These are phyloP conservation scores for Ceratocystis ficicola DNA, from an alignment of 2,329 filamentous ascomycete species.

Conservation along the genomic window DNA sequence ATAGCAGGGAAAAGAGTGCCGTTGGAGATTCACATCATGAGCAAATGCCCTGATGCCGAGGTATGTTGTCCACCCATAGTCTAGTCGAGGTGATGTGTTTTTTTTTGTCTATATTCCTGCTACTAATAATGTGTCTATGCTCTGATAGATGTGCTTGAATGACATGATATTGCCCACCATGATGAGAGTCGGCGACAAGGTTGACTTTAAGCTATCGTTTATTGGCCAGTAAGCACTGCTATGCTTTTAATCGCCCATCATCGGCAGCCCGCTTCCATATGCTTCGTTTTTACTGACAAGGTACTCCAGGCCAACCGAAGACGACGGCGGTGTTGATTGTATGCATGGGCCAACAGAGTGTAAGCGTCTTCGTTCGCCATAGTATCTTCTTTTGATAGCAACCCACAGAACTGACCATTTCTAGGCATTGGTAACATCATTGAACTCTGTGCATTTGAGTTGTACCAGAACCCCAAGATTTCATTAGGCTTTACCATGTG, in stretches of 20 bases:
- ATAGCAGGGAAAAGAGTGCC: constrained; percentile 43
- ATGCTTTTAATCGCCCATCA: no score
- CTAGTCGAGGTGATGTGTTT: no score
- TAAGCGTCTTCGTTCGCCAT: constrained; percentile 23
- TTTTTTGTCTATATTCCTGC: no score
- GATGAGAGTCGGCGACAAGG: constrained; percentile 67
- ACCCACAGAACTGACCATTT: background rate
- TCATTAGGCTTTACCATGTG: constrained; percentile 92
- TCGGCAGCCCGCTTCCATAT: background rate
- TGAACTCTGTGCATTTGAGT: constrained; percentile 73
- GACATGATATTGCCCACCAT: constrained; percentile 76
- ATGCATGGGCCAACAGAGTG: constrained; percentile 82
- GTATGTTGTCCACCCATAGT: constrained; percentile 29
- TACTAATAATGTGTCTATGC: background rate
- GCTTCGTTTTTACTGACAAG: constrained; percentile 8
- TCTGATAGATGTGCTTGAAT: constrained; percentile 55
- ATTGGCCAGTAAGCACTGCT: constrained; percentile 57
- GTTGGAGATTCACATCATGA: constrained; percentile 91
- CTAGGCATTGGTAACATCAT: constrained; percentile 76
- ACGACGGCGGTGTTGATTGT: constrained; percentile 71
- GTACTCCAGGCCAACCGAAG: constrained; percentile 43
- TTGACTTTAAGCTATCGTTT: constrained; percentile 82
- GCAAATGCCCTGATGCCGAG: constrained; percentile 85
- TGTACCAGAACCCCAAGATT: constrained; percentile 75
- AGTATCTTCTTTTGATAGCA: no score